Evolutionary conservation across 2,329 filamentous ascomycete genomes (phyloP), one percentile per base, ranked within the genome.

Genomic region (Cladosporium sp.): DNA sequence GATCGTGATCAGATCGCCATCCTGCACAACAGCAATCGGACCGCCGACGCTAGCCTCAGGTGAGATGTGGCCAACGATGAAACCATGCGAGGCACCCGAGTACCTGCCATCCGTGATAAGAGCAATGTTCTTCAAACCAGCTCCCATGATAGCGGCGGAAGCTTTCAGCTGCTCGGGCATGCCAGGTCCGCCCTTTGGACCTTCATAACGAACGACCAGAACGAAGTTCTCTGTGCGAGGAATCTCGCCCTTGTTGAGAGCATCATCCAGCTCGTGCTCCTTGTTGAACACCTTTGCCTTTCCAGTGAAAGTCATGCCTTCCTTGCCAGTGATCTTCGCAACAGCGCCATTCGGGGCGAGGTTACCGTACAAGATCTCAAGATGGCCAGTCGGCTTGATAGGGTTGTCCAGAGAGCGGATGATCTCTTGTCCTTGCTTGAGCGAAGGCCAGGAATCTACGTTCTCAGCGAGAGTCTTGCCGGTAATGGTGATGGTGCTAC

Each of bases 101-200:
- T 97, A 97, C 47, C 93, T 80, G 0, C 93, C 93, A 71, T 97
- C 93, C 0, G 93, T 97, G 51, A 97, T 90, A 14, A 97, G 82
- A 0, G 93, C 92, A 8, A 97, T 84, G 68, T 96, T 96, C 55
- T 81, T 90, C 55, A 97, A 79, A 12, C 89, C 89, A 0, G 93
- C 93, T 51, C 93, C 93, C 88, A 96, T 96, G 65, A 97, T 90
- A 17, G 92, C 90, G 0, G 92, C 92, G 60, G 85, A 89, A 11
- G 93, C 90, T 72, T 89, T 91, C 45, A 97, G 82, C 75, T 96
- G 92, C 75, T 97, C 93, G 1, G 92, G 93, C 93, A 97, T 97
- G 43, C 93, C 93, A 0, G 93, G 93, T 0, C 93, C 93, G 62
- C 93, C 93, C 71, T 90, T 92, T 12, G 93, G 93, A 0, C 93